phyloP scores from a whole-genome alignment of 176 grass and related monocot species.

The Olyra latifolia region DNA sequence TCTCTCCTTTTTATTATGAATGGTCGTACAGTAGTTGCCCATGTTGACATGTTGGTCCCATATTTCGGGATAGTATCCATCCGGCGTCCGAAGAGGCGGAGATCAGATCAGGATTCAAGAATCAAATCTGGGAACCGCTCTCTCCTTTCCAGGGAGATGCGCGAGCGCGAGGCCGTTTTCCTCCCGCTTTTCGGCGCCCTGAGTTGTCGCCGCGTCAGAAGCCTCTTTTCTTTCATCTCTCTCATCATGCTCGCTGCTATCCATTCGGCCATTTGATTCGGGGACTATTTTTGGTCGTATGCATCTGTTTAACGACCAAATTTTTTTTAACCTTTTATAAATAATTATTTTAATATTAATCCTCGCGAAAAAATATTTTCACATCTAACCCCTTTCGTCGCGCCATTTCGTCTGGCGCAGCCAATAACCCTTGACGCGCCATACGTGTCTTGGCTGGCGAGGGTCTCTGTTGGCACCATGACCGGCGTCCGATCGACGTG shows the following conservation, averaged over 20 bases:
- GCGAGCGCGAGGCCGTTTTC: neutral
- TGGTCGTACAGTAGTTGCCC: neutral
- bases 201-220: slow-evolving; percentile 49
- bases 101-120: neutral
- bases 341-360: too few species aligned
- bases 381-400: too few species aligned
- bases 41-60: neutral
- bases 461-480: too few species aligned
- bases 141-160: neutral
- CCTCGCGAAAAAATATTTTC: too few species aligned
- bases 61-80: neutral
- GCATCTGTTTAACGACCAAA: too few species aligned
- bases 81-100: neutral
- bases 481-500: too few species aligned
- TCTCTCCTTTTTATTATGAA: neutral
- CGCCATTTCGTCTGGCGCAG: too few species aligned
- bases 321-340: too few species aligned
- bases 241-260: neutral
- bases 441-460: too few species aligned
- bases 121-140: neutral
- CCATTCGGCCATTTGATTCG: neutral
- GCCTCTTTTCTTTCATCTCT: neutral
- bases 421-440: too few species aligned
- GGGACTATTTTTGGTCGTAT: too few species aligned
- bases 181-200: neutral